Evolutionary conservation across 2,329 filamentous ascomycete species (phyloP), one percentile per base, ranked within the genome.

Genomic region (Sordariomycetes sp.): DNA sequence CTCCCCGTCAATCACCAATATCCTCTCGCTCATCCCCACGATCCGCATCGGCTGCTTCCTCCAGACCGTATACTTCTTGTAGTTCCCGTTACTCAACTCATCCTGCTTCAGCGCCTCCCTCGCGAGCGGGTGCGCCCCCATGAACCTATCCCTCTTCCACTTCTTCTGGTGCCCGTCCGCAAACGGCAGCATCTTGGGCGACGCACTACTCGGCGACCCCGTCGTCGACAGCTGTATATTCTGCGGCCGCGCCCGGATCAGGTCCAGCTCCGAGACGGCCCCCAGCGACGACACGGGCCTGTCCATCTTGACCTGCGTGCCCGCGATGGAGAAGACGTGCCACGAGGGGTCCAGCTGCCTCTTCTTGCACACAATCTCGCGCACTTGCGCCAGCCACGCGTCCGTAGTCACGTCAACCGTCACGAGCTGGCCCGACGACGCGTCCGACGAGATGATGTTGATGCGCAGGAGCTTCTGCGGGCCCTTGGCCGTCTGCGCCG

Each of bases 41-140:
- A 94, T 86, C 25, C 87, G 84, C 79, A 94, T 89, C 10, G 87
- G 85, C 69, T 91, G 87, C 69, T 90, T 89, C 61, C 89, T 83
- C 74, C 86, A 87, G 17, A 95, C 89, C 13, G 82, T 84, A 70
- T 90, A 94, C 63, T 85, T 86, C 65, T 88, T 86, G 72, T 88
- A 87, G 64, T 77, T 83, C 50, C 76, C 75, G 58, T 74, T 75
- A 45, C 72, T 73, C 61, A 74, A 77, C 54, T 80, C 71, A 65
- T 82, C 80, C 62, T 80, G 76, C 69, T 80, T 80, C 60, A 80
- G 70, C 20, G 77, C 75, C 67, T 85, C 81, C 61, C 82, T 81
- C 17, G 85, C 82, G 54, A 90, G 76, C 22, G 87, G 86, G 65
- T 90, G 84, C 22, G 76, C 75, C 13, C 81, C 81, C 54, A 80